Evolutionary conservation across 495 filamentous ascomycete species (phyloP).

Genomic region (Aspergillus campestris): DNA sequence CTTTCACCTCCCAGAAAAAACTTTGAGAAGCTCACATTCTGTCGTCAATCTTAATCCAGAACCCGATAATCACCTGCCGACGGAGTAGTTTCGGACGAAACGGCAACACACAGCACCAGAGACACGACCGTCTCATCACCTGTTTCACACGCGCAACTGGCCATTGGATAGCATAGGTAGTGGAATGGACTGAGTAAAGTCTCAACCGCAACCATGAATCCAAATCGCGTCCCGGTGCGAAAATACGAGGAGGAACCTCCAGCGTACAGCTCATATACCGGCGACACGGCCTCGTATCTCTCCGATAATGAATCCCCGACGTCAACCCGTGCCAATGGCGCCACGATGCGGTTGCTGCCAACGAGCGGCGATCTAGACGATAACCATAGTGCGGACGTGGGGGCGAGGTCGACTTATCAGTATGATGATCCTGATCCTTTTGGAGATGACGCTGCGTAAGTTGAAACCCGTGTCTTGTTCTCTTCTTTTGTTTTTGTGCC

Average conservation of each 20-base stretch:
- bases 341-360: conserved; percentile 55
- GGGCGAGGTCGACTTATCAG: conserved; percentile 9
- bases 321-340: conserved; percentile 26
- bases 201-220: conserved; percentile 22
- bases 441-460: conserved; percentile 13
- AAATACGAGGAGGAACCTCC: conserved; percentile 36
- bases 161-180: conserved; percentile 19
- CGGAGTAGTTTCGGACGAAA: no score
- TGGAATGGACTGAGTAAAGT: conserved; percentile 7
- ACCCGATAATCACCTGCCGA: no score
- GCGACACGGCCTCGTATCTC: conserved; percentile 24
- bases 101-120: no score
- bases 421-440: conserved; percentile 14
- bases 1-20: not conserved
- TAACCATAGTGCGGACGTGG: conserved; percentile 16
- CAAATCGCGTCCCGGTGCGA: conserved; percentile 18
- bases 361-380: conserved; percentile 36
- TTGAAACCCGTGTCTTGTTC: not conserved
- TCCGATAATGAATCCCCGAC: conserved; percentile 22
- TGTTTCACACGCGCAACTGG: not conserved
- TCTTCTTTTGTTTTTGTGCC: not conserved
- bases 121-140: no score
- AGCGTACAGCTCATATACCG: conserved; percentile 23
- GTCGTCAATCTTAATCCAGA: not conserved
- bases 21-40: conserved; percentile 3